Base-by-base conservation (phyloP, 179 eudicot species). In the Beta macrorhiza region DNA sequence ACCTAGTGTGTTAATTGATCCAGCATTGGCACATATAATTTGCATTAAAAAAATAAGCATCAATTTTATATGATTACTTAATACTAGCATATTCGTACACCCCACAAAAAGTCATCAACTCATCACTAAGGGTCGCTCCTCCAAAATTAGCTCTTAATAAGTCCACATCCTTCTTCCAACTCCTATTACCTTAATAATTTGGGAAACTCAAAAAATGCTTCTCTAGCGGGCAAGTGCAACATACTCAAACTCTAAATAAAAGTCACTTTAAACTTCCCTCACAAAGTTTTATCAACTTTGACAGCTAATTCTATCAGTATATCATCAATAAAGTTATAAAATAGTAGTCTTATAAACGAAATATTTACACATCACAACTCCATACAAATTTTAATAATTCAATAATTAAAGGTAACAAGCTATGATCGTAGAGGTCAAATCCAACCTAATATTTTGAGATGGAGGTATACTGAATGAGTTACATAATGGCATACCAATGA, bases 401-500 rank as follows among this genome's bases (percentile, higher is more conserved):
- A 29, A 25, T 11, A 12, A 37, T 53, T n/a, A 32, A 51, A 13
- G 37, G 52, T 52, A 22, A 70, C 4, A 22, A 32, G 52, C 7
- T 74, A 55, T 6, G n/a, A 74, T 32, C 45, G n/a, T 4, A 5
- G 62, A 47, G 1, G n/a, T 16, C 63, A 56, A 29, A 74, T 7
- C 3, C 22, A 16, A 74, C 62, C 15, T 53, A 20, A 12, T 47
- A 49, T n/a, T 45, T 20, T 15, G n/a, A 32, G n/a, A 67, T 3
- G 11, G 53, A 69, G 25, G 25, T 17, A 47, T 42, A 22, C 52
- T 57, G 37, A 44, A 63, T 7, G 58, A 57, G 61, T 20, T 68
- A 44, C 17, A 67, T 25, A 68, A 79, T 71, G 67, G 5, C 84
- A 59, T 89, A 93, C 98, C 98, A 72, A 83, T 79, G 65, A 93